phyloP scores from a whole-genome alignment of 305 asterid genomes.

The Andrographis paniculata region DNA sequence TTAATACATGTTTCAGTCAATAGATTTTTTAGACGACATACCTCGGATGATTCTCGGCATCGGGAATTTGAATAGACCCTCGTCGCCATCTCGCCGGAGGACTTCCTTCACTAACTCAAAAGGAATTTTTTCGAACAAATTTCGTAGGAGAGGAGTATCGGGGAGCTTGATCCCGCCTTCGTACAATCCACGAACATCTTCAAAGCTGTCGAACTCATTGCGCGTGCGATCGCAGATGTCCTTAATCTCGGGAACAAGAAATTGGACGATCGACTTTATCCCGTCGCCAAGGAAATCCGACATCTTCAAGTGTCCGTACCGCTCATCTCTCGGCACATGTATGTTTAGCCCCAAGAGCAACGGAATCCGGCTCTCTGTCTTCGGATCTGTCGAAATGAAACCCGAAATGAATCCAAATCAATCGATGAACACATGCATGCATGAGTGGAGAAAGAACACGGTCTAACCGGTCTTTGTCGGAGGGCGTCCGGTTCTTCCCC shows the following conservation, averaged over 20 bases:
- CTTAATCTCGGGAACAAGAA: constrained; percentile 30
- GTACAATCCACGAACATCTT: constrained; percentile 33
- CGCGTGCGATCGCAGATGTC: constrained; percentile 24
- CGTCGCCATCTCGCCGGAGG: constrained; percentile 31
- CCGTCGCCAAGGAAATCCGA: constrained; percentile 38
- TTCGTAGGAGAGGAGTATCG: constrained; percentile 15
- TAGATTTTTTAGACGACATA: constrained; percentile 1
- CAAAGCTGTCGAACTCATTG: constrained; percentile 37
- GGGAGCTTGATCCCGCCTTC: constrained; percentile 47
- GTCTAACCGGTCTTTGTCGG: constrained; percentile 44
- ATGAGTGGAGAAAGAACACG: too few relatives aligned
- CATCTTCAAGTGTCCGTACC: constrained; percentile 48
- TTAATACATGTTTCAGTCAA: too few relatives aligned
- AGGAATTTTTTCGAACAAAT: constrained; percentile 23
- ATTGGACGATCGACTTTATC: constrained; percentile 38
- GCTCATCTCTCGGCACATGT: constrained; percentile 53
- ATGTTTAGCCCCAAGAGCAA: constrained; percentile 29
- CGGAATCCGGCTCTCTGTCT: constrained; percentile 39
- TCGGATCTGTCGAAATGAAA: constrained; percentile 26
- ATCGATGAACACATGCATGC: too few relatives aligned
- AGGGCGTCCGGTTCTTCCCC: constrained; percentile 71
- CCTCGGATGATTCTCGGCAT: constrained; percentile 44
- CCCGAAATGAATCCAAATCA: neutral
- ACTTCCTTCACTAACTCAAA: constrained; percentile 35
- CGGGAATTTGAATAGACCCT: constrained; percentile 43